Evolutionary conservation across 2,329 filamentous ascomycete genomes (phyloP).

Genomic region (Huntiella savannae): DNA sequence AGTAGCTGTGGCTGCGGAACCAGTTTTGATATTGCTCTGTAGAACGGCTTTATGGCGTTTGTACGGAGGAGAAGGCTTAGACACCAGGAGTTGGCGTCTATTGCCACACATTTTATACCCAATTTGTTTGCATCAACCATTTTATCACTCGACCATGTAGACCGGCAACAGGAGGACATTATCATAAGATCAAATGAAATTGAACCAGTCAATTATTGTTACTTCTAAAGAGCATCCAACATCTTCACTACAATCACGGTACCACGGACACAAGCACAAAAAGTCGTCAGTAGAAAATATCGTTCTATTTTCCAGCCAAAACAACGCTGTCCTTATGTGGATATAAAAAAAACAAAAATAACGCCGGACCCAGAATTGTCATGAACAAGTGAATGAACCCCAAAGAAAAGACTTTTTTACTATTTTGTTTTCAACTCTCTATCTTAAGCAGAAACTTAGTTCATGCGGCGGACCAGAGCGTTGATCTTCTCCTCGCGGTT

Average conservation of each 20-base stretch:
- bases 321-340: slow-evolving; percentile 10
- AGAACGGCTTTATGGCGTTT: too few species aligned
- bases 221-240: too few species aligned
- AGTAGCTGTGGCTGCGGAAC: slow-evolving; percentile 96
- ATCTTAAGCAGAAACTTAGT: slow-evolving; percentile 36
- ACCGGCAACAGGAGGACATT: too few species aligned
- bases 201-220: too few species aligned
- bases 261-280: background rate
- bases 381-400: slow-evolving; percentile 11
- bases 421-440: slow-evolving; percentile 14
- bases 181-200: too few species aligned
- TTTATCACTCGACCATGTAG: too few species aligned
- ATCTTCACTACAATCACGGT: background rate
- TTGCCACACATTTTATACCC: background rate
- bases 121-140: too few species aligned
- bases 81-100: background rate
- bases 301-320: slow-evolving; percentile 7
- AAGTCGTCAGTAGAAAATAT: slow-evolving; percentile 6
- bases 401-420: slow-evolving; percentile 15
- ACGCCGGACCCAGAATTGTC: slow-evolving; percentile 17
- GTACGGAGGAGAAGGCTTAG: background rate
- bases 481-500: slow-evolving; percentile 99
- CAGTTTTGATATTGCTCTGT: slow-evolving; percentile 61
- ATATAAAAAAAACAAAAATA: slow-evolving; percentile 3
- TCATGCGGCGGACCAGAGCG: slow-evolving; percentile 91